Evolutionary conservation across 257 asterid genomes (phyloP).

Genomic region (Primulina tabacum): DNA sequence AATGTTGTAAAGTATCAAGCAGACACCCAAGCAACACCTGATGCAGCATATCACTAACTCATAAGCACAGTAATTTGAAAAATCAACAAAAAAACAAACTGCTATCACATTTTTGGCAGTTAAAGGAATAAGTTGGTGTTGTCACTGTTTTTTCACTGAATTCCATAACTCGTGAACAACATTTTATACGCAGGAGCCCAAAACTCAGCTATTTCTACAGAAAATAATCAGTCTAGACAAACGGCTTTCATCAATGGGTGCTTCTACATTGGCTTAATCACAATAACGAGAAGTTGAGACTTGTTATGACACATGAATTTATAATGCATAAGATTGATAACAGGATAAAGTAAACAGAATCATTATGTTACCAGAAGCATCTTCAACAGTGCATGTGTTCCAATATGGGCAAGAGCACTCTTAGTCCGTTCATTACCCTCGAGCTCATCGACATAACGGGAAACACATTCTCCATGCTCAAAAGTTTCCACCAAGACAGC

Average conservation of each 20-base stretch:
- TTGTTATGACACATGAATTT: conserved; percentile 1
- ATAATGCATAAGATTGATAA: conserved; percentile 14
- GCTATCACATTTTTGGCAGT: not conserved
- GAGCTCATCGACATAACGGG: conserved; percentile 61
- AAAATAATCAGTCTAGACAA: not conserved
- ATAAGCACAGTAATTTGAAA: not conserved
- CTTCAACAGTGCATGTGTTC: conserved; percentile 86
- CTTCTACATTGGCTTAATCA: not conserved
- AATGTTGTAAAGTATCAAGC: not conserved
- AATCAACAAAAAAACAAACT: no score
- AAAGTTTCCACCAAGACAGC: conserved; percentile 87
- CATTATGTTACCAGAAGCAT: conserved; percentile 67
- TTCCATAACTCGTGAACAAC: not conserved
- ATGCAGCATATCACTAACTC: not conserved
- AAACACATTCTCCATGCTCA: conserved; percentile 82
- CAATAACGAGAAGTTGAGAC: not conserved
- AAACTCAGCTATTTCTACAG: not conserved
- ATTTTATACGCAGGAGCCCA: not conserved
- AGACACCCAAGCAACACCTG: not conserved
- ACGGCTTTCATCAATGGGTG: not conserved
- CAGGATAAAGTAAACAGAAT: conserved; percentile 8
- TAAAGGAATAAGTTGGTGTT: not conserved
- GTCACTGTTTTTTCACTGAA: not conserved
- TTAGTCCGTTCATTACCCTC: conserved; percentile 64
- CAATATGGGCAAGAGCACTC: conserved; percentile 80